A percentile compares a stretch with the other conserved stretches of the same genome.
These are phyloP conservation scores for Penicillium ochrochloron DNA, from an alignment of 495 filamentous ascomycete species.

Conservation along the genomic window DNA sequence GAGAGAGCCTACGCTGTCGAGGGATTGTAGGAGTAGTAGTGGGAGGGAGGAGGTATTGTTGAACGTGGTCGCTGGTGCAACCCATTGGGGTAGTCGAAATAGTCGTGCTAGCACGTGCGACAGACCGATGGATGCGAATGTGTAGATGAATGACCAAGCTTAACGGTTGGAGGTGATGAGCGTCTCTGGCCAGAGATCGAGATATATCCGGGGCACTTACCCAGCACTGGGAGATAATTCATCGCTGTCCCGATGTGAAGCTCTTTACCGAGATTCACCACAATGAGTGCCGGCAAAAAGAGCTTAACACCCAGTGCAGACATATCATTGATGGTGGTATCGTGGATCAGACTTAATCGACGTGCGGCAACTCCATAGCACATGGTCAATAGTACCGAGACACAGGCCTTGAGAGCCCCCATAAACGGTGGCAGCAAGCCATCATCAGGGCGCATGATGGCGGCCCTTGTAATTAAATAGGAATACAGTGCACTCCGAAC, in stretches of 20 bases:
- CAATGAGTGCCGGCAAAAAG: not conserved
- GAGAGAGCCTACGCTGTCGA: conserved; percentile 69
- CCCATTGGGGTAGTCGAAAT: conserved; percentile 67
- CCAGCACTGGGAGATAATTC: conserved; percentile 59
- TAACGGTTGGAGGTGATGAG: conserved; percentile 17
- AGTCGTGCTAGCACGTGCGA: conserved; percentile 48
- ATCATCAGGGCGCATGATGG: not conserved
- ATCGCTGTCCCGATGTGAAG: conserved; percentile 10
- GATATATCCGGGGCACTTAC: conserved; percentile 33
- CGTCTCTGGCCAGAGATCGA: not conserved
- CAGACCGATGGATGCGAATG: conserved; percentile 56
- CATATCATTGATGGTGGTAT: conserved; percentile 4
- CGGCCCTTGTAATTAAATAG: not conserved
- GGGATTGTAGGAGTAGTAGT: conserved; percentile 66
- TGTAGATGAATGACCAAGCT: conserved; percentile 64
- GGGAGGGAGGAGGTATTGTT: conserved; percentile 80
- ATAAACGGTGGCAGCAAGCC: not conserved
- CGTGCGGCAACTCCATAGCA: conserved; percentile 2
- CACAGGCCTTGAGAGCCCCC: conserved; percentile 2
- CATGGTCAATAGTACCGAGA: not conserved
- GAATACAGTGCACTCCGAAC: not conserved
- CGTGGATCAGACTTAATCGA: not conserved
- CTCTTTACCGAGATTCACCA: not conserved
- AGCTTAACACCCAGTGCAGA: not conserved
- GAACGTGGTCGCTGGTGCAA: conserved; percentile 68